Evolutionary conservation across 176 grass and related monocot genomes (phyloP).

Genomic region (Juncus inflexus): DNA sequence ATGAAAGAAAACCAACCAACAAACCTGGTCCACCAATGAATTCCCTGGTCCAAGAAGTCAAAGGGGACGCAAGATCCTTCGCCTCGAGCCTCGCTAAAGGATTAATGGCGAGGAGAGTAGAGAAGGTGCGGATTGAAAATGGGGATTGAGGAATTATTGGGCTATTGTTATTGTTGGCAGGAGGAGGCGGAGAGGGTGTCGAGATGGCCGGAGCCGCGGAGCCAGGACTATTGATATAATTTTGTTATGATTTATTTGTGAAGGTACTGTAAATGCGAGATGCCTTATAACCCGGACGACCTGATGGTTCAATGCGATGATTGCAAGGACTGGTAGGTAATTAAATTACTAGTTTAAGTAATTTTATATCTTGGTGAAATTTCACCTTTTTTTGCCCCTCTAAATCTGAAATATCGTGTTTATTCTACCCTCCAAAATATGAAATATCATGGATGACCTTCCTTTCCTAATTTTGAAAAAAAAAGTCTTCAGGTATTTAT

Average conservation of each 20-base stretch:
- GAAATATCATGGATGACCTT: too few relatives aligned
- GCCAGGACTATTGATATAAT: too few relatives aligned
- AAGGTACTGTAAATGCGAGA: slow-evolving; percentile 91
- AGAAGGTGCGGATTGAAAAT: slow-evolving; percentile 48
- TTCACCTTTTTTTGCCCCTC: too few relatives aligned
- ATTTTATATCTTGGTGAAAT: too few relatives aligned
- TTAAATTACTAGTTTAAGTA: too few relatives aligned
- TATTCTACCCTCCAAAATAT: too few relatives aligned
- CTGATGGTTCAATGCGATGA: slow-evolving; percentile 88
- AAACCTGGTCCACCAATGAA: slow-evolving; percentile 48
- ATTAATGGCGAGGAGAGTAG: slow-evolving; percentile 78
- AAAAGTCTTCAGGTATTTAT: too few relatives aligned
- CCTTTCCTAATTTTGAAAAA: too few relatives aligned
- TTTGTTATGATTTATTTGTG: not conserved
- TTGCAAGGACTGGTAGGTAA: slow-evolving; percentile 75
- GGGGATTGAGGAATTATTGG: not conserved
- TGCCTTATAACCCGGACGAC: slow-evolving; percentile 86
- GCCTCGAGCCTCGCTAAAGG: slow-evolving; percentile 53
- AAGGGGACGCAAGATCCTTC: slow-evolving; percentile 52
- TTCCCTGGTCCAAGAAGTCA: slow-evolving; percentile 74
- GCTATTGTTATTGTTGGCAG: too few relatives aligned
- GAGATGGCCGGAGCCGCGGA: slow-evolving; percentile 86
- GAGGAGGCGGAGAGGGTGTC: slow-evolving; percentile 50
- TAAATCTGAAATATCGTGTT: too few relatives aligned
- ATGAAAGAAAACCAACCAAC: slow-evolving; percentile 23